A percentile compares a stretch with the other conserved stretches of the same genome.
Conservation (phyloP, 257 asterid genomes). For the Henckelia pumila region DNA sequence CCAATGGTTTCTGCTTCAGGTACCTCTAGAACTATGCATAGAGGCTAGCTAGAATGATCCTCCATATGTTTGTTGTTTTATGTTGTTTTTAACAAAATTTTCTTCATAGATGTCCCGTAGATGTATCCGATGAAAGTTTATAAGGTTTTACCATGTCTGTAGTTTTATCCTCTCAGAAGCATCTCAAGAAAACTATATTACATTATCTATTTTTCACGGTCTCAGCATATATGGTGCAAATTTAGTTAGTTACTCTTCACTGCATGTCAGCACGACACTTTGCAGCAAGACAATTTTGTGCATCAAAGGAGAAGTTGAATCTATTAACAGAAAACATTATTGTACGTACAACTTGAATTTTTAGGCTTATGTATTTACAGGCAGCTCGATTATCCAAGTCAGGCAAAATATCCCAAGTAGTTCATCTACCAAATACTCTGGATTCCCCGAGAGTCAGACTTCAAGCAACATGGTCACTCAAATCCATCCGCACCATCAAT, state of each 20-base stretch:
- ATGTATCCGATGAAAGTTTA: neutral
- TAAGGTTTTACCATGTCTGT: neutral
- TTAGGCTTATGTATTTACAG: slow-evolving; percentile 17
- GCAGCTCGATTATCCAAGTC: slow-evolving; percentile 6
- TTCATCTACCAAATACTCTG: neutral
- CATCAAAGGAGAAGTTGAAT: slow-evolving; percentile 4
- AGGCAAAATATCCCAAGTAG: neutral
- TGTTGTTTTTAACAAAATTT: neutral
- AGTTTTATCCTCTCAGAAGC: neutral
- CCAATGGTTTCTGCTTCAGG: slow-evolving; percentile 2
- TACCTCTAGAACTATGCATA: neutral
- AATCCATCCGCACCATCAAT: slow-evolving; percentile 15
- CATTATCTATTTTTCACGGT: neutral
- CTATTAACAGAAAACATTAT: no score
- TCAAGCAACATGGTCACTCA: slow-evolving; percentile 18
- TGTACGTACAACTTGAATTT: neutral
- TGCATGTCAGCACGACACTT: neutral
- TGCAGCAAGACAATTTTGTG: neutral
- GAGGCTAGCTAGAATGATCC: neutral
- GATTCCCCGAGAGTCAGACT: slow-evolving; percentile 14
- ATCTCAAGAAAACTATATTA: neutral
- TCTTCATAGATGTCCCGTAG: neutral
- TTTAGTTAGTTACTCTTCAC: neutral
- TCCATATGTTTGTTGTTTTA: neutral
- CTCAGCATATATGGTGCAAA: neutral